These are phyloP conservation scores for Meira miltonrushii DNA, from an alignment of 1,284 basidiomycete genomes.

Conservation along the genomic window DNA sequence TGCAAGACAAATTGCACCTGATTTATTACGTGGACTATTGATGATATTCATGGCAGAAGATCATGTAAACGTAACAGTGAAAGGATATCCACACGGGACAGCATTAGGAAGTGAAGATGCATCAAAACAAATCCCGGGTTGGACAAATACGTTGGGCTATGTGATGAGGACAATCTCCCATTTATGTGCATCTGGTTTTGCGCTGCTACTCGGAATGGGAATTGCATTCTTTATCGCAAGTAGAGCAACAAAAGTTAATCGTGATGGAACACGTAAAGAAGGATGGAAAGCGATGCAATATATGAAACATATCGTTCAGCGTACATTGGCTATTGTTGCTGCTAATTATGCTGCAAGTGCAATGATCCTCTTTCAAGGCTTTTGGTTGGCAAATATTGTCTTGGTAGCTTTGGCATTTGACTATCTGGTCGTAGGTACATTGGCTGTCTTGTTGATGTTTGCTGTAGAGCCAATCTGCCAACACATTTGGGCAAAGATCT, in stretches of 20 bases:
- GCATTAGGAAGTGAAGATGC: conserved; percentile 24
- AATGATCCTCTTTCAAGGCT: conserved; percentile 7
- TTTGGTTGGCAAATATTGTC: conserved; percentile 29
- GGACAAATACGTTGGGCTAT: conserved; percentile 21
- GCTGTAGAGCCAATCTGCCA: conserved; percentile 15
- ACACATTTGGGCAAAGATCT: neutral
- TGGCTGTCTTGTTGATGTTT: conserved; percentile 19
- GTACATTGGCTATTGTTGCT: conserved; percentile 21
- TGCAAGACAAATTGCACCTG: conserved; percentile 29
- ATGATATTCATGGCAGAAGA: conserved; percentile 34
- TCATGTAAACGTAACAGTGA: conserved; percentile 27
- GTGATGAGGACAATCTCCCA: conserved; percentile 24
- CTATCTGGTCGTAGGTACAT: conserved; percentile 25
- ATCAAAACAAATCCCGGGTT: conserved; percentile 17
- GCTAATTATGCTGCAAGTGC: conserved; percentile 22
- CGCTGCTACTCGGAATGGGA: conserved; percentile 36
- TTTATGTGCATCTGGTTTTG: conserved; percentile 36
- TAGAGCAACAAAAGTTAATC: neutral
- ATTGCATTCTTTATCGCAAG: conserved; percentile 25
- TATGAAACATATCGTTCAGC: conserved; percentile 19
- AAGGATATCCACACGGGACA: conserved; percentile 31
- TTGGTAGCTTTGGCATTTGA: conserved; percentile 30
- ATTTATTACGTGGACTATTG: conserved; percentile 35
- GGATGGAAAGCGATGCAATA: conserved; percentile 18
- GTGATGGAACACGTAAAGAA: conserved; percentile 11